These are phyloP conservation scores for Saccharomyces mikatae DNA, from an alignment of 805 yeast genomes.

Conservation along the genomic window DNA sequence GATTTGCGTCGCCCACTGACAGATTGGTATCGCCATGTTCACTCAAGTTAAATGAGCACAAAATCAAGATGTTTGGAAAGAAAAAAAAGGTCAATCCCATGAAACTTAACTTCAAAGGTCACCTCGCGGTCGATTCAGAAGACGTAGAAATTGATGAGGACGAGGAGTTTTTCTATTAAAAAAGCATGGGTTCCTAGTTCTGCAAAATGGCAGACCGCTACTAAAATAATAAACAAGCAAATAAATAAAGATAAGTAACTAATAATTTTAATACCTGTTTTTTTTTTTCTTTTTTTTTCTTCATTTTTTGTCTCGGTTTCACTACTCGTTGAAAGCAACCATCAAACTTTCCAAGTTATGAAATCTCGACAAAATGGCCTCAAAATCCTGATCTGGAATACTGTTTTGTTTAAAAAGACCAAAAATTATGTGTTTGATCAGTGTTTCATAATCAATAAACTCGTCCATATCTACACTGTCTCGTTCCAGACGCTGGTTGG, in stretches of 20 bases:
- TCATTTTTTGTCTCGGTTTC: not conserved
- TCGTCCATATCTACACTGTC: not conserved
- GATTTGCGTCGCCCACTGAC: slow-evolving; percentile 48
- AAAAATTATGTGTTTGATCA: not conserved
- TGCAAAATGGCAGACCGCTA: not conserved
- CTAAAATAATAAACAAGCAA: not conserved
- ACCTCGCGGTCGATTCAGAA: not conserved
- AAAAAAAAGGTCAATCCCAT: slow-evolving; percentile 17
- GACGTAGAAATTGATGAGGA: not conserved
- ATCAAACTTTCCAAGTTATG: not conserved
- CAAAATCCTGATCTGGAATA: not conserved
- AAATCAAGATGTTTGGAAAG: slow-evolving; percentile 21
- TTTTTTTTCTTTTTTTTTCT: not conserved
- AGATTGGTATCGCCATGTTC: slow-evolving; percentile 51
- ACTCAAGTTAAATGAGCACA: slow-evolving; percentile 45
- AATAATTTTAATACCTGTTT: not conserved
- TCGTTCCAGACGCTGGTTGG: not conserved
- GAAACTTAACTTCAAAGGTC: slow-evolving; percentile 12
- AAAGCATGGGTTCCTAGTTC: not conserved
- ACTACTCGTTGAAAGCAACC: not conserved
- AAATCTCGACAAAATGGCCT: not conserved
- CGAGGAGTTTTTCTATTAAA: not conserved
- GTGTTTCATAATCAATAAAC: not conserved
- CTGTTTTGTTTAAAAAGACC: not conserved
- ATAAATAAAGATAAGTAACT: not conserved